Conservation (phyloP, 768 basidiomycete genomes). For the Lactarius quietus region DNA sequence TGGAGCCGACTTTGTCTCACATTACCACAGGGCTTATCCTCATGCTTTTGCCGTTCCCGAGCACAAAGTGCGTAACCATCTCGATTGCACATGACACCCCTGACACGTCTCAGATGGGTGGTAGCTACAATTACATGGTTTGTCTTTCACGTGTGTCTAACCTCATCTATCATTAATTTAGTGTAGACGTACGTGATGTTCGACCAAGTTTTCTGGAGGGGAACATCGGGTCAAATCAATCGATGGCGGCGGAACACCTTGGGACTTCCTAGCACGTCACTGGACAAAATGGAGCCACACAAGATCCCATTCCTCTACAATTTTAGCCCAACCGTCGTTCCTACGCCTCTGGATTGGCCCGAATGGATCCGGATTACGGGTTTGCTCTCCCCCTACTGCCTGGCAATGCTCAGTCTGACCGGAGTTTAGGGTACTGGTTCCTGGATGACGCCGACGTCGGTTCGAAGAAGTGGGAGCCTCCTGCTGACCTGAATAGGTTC, state of each 20-base stretch:
- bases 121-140: slow-evolving; percentile 98
- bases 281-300: slow-evolving; percentile 96
- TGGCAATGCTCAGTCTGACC: slow-evolving; percentile 4
- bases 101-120: slow-evolving; percentile 67
- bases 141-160: slow-evolving; percentile 23
- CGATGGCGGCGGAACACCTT: slow-evolving; percentile 83
- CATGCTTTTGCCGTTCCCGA: slow-evolving; percentile 99
- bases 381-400: slow-evolving; percentile 28
- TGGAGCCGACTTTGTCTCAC: slow-evolving; percentile 1
- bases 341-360: slow-evolving; percentile 95
- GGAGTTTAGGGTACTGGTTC: slow-evolving; percentile 86
- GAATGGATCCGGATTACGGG: slow-evolving; percentile 97
- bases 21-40: slow-evolving; percentile 76
- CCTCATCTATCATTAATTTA: slow-evolving; percentile 10
- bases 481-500: slow-evolving; percentile 73
- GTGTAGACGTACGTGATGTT: slow-evolving; percentile 90
- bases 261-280: slow-evolving; percentile 71
- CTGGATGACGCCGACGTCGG: slow-evolving; percentile 89
- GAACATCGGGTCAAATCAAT: slow-evolving; percentile 91
- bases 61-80: slow-evolving; percentile 56
- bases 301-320: slow-evolving; percentile 98
- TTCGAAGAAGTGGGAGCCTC: slow-evolving; percentile 85
- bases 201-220: slow-evolving; percentile 97
- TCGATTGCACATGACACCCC: not conserved
- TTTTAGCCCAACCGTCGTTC: slow-evolving; percentile 87